These are phyloP conservation scores for Blumeria graminis DNA, from an alignment of 2,329 filamentous ascomycete genomes.

Conservation along the genomic window DNA sequence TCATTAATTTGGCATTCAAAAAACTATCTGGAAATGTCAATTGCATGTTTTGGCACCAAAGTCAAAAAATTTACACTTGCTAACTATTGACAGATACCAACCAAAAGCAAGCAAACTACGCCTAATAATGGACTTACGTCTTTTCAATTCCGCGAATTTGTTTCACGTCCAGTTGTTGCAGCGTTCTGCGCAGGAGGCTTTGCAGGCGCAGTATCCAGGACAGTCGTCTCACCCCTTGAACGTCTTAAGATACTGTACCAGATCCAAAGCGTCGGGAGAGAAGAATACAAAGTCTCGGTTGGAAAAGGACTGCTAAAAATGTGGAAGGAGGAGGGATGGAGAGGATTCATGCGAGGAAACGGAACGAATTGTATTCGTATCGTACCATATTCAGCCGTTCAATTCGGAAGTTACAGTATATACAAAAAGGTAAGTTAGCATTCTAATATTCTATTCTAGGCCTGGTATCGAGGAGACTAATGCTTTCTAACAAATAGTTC, in stretches of 20 bases:
- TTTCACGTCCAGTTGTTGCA: conserved; percentile 68
- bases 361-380: conserved; percentile 97
- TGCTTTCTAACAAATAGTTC: conserved; percentile 23
- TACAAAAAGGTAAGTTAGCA: conserved; percentile 56
- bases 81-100: too few relatives aligned
- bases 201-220: conserved; percentile 89
- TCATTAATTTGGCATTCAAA: too few relatives aligned
- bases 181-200: conserved; percentile 88
- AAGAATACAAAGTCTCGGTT: conserved; percentile 84
- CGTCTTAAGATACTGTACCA: conserved; percentile 96
- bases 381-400: conserved; percentile 90
- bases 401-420: conserved; percentile 94
- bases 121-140: not conserved
- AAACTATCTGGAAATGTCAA: too few relatives aligned
- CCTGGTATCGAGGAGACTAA: not conserved
- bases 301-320: conserved; percentile 78
- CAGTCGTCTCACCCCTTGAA: conserved; percentile 87
- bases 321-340: conserved; percentile 92
- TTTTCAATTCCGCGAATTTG: conserved; percentile 18
- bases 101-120: not conserved
- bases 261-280: conserved; percentile 69
- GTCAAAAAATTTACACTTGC: too few relatives aligned
- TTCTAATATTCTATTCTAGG: not conserved
- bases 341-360: conserved; percentile 92
- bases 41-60: too few relatives aligned